Conservation (phyloP, 139 green algal species). For the Chlorella sorokiniana region DNA sequence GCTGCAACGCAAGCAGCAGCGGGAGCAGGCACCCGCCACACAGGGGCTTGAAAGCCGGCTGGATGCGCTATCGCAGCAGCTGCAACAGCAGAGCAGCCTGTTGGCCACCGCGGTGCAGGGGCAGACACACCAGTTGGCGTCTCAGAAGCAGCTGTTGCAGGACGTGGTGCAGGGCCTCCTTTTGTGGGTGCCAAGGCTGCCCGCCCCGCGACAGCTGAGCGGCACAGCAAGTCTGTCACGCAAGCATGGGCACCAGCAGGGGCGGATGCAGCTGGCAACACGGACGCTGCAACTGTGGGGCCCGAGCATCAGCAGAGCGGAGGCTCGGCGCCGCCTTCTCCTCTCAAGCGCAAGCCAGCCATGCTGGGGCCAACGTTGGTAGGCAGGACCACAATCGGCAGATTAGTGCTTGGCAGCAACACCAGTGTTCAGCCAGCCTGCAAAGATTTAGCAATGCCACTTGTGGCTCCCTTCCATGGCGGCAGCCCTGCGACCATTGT, state of each 20-base stretch:
- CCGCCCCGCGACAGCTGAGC: not conserved
- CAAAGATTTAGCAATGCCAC: too few relatives aligned
- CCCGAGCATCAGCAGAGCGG: too few relatives aligned
- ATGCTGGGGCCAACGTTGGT: too few relatives aligned
- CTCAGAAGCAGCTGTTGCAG: slow-evolving; percentile 25
- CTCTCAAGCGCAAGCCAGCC: too few relatives aligned
- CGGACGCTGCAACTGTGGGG: not conserved
- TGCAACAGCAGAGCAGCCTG: not conserved
- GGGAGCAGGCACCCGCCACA: not conserved
- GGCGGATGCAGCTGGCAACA: not conserved
- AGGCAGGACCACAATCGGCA: too few relatives aligned
- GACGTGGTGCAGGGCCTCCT: slow-evolving; percentile 26
- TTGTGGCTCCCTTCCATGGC: too few relatives aligned
- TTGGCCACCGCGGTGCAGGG: not conserved
- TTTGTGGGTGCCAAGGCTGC: slow-evolving; percentile 23
- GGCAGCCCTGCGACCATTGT: too few relatives aligned
- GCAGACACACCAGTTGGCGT: slow-evolving; percentile 14
- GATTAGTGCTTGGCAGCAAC: too few relatives aligned
- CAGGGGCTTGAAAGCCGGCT: not conserved
- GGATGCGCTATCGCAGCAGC: not conserved
- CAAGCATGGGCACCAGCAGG: not conserved
- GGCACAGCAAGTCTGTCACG: not conserved
- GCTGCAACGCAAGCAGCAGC: not conserved
- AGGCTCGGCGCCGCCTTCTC: too few relatives aligned
- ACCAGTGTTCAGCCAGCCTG: too few relatives aligned